These are phyloP conservation scores for Crassisporium funariophilum DNA, from an alignment of 768 basidiomycete species.

Conservation along the genomic window DNA sequence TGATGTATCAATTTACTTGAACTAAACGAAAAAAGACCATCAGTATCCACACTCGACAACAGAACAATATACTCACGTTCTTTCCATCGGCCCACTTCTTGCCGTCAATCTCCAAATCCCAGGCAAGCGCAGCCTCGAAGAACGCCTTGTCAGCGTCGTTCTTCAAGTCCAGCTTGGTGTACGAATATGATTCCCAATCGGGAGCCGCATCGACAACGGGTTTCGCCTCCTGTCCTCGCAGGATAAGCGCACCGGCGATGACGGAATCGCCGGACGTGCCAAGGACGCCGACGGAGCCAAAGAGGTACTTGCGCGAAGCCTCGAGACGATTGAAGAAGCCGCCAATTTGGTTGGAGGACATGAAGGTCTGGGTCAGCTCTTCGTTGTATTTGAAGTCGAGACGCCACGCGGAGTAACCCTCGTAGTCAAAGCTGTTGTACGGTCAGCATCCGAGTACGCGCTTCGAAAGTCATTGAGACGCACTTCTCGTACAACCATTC, in stretches of 20 bases:
- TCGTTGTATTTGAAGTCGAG: constrained; percentile 97
- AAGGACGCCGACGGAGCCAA: constrained; percentile 90
- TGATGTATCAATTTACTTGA: constrained; percentile 30
- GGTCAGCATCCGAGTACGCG: background rate
- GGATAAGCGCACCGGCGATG: constrained; percentile 82
- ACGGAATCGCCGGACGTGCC: constrained; percentile 76
- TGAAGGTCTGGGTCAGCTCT: constrained; percentile 90
- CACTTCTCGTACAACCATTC: constrained; percentile 98
- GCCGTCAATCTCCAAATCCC: constrained; percentile 89
- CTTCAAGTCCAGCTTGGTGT: constrained; percentile 72
- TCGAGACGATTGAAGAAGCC: constrained; percentile 99
- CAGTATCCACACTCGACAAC: background rate
- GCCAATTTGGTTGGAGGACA: constrained; percentile 91
- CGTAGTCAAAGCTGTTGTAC: constrained; percentile 71
- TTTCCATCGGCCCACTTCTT: constrained; percentile 93
- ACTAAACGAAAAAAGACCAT: constrained; percentile 19
- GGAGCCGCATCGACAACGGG: constrained; percentile 81
- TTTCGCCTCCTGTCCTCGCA: constrained; percentile 75
- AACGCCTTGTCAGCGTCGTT: constrained; percentile 80
- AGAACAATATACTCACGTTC: constrained; percentile 58
- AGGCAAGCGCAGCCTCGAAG: constrained; percentile 91
- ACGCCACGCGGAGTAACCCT: constrained; percentile 89
- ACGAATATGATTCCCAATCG: constrained; percentile 89
- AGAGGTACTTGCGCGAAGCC: constrained; percentile 95
- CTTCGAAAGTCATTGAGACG: constrained; percentile 33